phyloP scores from a whole-genome alignment of 73 alveolate genomes.

The Paramecium biaurelia region DNA sequence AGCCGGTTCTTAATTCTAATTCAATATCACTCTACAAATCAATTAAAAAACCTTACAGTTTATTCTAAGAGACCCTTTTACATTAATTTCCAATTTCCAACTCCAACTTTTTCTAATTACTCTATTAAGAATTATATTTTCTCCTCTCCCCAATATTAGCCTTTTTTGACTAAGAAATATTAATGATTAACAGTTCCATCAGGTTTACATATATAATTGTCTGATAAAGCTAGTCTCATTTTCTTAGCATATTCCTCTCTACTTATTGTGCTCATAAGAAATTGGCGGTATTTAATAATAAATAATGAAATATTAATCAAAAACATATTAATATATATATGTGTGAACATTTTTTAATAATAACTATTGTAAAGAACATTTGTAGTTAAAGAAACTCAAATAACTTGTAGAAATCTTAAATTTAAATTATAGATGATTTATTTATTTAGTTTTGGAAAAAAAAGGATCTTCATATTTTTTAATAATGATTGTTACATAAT shows the following conservation, averaged over 20 bases:
- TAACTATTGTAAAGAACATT: too few relatives aligned
- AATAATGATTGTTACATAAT: too few relatives aligned
- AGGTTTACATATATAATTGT: slow-evolving; percentile 12
- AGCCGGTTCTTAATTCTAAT: slow-evolving; percentile 35
- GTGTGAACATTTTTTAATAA: too few relatives aligned
- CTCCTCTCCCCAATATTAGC: slow-evolving; percentile 42
- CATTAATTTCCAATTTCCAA: slow-evolving; percentile 33
- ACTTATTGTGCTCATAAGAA: slow-evolving; percentile 1
- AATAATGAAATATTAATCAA: background rate
- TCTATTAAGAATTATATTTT: background rate
- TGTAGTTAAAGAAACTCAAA: too few relatives aligned
- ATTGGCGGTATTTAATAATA: background rate
- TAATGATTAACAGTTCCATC: slow-evolving; percentile 47
- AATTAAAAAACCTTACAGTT: background rate
- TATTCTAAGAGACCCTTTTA: background rate
- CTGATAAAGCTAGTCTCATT: slow-evolving; percentile 32
- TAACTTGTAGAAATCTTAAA: background rate
- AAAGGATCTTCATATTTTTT: too few relatives aligned
- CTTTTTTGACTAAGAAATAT: slow-evolving; percentile 40
- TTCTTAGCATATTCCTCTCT: slow-evolving; percentile 27
- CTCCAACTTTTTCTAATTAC: background rate
- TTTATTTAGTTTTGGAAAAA: too few relatives aligned
- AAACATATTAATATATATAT: background rate
- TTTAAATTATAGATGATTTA: too few relatives aligned
- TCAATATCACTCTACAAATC: slow-evolving; percentile 21